Evolutionary conservation across 805 yeast genomes (phyloP), one percentile per base, ranked within the genome.

Genomic region (Ogataea pini): DNA sequence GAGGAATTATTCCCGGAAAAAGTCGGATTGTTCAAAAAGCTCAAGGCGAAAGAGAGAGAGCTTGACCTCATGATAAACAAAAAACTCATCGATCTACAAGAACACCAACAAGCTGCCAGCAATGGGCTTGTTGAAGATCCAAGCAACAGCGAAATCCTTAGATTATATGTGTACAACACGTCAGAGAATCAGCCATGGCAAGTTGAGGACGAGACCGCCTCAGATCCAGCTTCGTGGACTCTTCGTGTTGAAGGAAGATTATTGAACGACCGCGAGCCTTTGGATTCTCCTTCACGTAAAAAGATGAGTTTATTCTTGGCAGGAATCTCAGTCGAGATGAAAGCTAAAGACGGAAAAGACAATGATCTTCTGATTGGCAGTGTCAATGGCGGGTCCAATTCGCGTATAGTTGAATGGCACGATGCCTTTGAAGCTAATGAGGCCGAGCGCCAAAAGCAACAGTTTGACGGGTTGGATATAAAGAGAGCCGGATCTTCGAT

Each of bases 151-250:
- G 84, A 86, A 45, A 74, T 77, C 12, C 74, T 94, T 57, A 79
- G 98, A 48, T 78, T 94, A 14, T 92, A 83, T 62, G 74, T 94
- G 16, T 89, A 91, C 60, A 89, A 88, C 63, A 85, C 89, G 4
- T 73, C 86, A 25, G 87, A 84, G 52, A 87, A 88, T 64, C 98
- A 92, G 69, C 88, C 92, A 37, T 94, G 98, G 98, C 92, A 86
- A 63, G 52, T 44, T 16, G 51, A 50, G 16, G 55, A 49, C 16
- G 50, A 45, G 47, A 43, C 63, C 49, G 38, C 60, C 48, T 38
- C 38, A 14, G 48, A 31, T 28, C 62, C 58, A 3, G 77, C 88
- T 2, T 64, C 79, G 1, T 92, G 97, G 97, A 86, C 94, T 1
- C 75, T 92, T 55, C 76, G 95, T 48, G 78, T 94, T 20, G 98